phyloP scores from a whole-genome alignment of 2,329 filamentous ascomycete species.

The Metarhizium rileyi region DNA sequence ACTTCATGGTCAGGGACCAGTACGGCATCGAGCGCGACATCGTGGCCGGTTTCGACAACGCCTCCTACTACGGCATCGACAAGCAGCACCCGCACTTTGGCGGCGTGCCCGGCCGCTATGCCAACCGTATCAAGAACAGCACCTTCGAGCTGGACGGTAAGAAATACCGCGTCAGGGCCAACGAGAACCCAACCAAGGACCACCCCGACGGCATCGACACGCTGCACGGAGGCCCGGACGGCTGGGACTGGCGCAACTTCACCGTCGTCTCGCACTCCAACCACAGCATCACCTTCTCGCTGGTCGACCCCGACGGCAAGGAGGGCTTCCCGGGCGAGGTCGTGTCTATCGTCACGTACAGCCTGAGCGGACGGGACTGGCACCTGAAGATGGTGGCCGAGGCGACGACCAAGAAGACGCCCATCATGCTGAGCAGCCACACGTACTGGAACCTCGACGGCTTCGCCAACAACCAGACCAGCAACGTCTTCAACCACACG shows the following conservation, averaged over 20 bases:
- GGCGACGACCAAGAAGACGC: constrained; percentile 64
- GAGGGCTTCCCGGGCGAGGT: constrained; percentile 75
- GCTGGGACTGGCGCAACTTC: constrained; percentile 73
- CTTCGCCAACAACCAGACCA: constrained; percentile 63
- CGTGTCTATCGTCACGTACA: constrained; percentile 64
- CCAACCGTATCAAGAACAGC: constrained; percentile 72
- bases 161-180: constrained; percentile 48
- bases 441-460: constrained; percentile 80
- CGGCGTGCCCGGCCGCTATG: constrained; percentile 65
- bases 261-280: constrained; percentile 59
- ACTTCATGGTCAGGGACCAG: constrained; percentile 61
- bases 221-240: constrained; percentile 59
- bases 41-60: constrained; percentile 67
- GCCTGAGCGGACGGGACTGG: constrained; percentile 56
- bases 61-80: constrained; percentile 57
- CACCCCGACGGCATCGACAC: constrained; percentile 49
- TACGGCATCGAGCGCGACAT: constrained; percentile 60
- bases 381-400: constrained; percentile 63
- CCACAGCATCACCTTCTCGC: constrained; percentile 63
- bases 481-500: constrained; percentile 58
- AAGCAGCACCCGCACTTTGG: constrained; percentile 61
- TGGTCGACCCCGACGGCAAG: constrained; percentile 63
- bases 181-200: constrained; percentile 48
- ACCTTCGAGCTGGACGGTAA: constrained; percentile 58
- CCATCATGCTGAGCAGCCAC: constrained; percentile 69